Evolutionary conservation across 108 stramenopile species (phyloP).

Genomic region (Skeletonema potamos): DNA sequence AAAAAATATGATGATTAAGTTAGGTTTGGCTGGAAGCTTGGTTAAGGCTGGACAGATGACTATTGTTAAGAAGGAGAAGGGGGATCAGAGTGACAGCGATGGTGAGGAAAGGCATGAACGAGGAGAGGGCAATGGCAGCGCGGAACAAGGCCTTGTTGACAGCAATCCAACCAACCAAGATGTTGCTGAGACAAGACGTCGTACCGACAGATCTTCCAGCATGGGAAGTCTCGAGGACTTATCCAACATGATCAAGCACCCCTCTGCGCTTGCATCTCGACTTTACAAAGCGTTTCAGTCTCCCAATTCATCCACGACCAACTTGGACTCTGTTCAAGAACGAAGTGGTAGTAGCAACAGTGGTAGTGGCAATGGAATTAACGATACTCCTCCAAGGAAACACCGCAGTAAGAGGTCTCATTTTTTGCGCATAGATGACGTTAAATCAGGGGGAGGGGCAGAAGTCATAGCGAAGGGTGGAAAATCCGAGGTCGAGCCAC

Average conservation of each 20-base stretch:
- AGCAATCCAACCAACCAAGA: neutral
- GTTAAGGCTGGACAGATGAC: conserved; percentile 43
- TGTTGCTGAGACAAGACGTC: neutral
- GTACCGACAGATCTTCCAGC: conserved; percentile 1
- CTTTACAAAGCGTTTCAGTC: conserved; percentile 25
- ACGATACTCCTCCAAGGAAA: neutral
- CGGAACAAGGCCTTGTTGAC: neutral
- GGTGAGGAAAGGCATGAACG: neutral
- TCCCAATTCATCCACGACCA: neutral
- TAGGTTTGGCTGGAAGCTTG: conserved; percentile 66
- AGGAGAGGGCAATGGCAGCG: neutral
- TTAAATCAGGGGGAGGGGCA: neutral
- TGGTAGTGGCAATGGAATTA: neutral
- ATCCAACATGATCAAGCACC: conserved; percentile 18
- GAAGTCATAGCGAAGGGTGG: neutral
- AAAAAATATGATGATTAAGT: conserved; percentile 56
- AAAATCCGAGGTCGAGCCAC: neutral
- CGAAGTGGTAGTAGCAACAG: neutral
- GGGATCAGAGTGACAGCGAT: neutral
- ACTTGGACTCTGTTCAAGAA: neutral
- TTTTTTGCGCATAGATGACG: conserved; percentile 5
- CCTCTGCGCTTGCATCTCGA: conserved; percentile 18
- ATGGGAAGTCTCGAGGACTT: conserved; percentile 34
- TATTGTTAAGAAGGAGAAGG: conserved; percentile 18
- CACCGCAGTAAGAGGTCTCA: conserved; percentile 42